phyloP scores from a whole-genome alignment of 2,329 filamentous ascomycete species.

The Sporothrix globosa region DNA sequence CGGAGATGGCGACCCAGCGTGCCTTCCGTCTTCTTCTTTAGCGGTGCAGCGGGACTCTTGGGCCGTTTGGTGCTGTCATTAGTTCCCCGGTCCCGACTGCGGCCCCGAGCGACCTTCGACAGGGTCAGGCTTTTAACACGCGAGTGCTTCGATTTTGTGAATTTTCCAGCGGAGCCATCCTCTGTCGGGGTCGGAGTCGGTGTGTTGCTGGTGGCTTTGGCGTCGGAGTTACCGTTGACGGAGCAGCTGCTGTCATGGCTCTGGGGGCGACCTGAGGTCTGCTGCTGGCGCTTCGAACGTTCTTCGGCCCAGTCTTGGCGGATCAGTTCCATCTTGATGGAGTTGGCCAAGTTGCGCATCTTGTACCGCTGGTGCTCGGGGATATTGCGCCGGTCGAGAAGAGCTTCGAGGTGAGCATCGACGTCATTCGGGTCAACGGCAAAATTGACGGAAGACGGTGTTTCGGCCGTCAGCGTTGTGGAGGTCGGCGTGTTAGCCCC shows the following conservation, averaged over 20 bases:
- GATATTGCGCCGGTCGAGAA: slow-evolving; percentile 85
- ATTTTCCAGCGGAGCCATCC: slow-evolving; percentile 45
- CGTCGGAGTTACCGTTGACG: slow-evolving; percentile 41
- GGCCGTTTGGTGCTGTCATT: slow-evolving; percentile 21
- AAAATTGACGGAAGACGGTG: slow-evolving; percentile 53
- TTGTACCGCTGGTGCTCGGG: slow-evolving; percentile 92
- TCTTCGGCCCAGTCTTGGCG: slow-evolving; percentile 80
- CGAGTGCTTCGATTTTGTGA: slow-evolving; percentile 59
- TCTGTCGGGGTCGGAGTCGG: slow-evolving; percentile 38
- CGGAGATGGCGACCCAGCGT: slow-evolving; percentile 65
- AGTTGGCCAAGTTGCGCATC: slow-evolving; percentile 85
- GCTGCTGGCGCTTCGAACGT: slow-evolving; percentile 48
- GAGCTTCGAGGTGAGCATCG: slow-evolving; percentile 61
- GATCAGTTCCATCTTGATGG: slow-evolving; percentile 95
- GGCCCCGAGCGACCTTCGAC: slow-evolving; percentile 55
- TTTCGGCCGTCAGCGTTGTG: slow-evolving; percentile 16
- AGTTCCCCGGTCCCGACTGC: slow-evolving; percentile 32
- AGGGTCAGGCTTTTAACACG: slow-evolving; percentile 80
- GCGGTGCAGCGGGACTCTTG: slow-evolving; percentile 67
- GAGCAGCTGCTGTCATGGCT: slow-evolving; percentile 51
- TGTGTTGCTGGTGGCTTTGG: background rate
- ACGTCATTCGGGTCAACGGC: slow-evolving; percentile 59
- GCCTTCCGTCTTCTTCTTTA: slow-evolving; percentile 71
- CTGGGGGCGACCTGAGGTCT: background rate
- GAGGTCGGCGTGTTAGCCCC: slow-evolving; percentile 39